Conservation (phyloP, 208 protist genomes). For the Trypanosoma brucei region DNA sequence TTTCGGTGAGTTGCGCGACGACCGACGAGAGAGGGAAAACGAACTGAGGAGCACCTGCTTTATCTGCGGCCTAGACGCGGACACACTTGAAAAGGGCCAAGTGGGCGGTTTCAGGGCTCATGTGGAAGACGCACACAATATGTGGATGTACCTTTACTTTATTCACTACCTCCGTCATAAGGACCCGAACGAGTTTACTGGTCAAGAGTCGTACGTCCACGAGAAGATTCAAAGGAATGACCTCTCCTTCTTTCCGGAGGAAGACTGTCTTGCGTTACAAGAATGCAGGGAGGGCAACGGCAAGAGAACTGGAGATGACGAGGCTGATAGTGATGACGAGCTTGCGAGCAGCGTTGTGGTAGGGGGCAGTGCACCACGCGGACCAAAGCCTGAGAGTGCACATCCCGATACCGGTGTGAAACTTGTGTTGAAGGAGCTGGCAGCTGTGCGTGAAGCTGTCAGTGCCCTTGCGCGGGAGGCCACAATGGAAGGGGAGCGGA, state of each 20-base stretch:
- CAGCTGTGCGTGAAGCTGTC: conserved; percentile 29
- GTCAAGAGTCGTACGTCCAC: conserved; percentile 81
- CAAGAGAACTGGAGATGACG: background rate
- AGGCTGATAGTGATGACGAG: background rate
- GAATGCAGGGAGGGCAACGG: conserved; percentile 5
- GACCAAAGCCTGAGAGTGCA: background rate
- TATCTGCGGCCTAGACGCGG: conserved; percentile 87
- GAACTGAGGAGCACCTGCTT: conserved; percentile 90
- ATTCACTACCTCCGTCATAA: conserved; percentile 82
- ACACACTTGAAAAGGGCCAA: conserved; percentile 68
- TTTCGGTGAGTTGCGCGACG: conserved; percentile 87
- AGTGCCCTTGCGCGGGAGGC: conserved; percentile 31
- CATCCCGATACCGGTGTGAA: background rate
- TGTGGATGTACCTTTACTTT: conserved; percentile 95
- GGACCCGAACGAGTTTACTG: conserved; percentile 71
- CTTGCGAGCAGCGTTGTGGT: background rate
- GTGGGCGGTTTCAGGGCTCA: conserved; percentile 80
- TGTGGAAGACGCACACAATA: conserved; percentile 89
- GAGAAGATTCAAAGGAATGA: conserved; percentile 41
- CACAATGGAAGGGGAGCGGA: conserved; percentile 23
- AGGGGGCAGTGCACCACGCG: background rate
- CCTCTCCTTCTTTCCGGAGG: conserved; percentile 79
- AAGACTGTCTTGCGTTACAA: conserved; percentile 45
- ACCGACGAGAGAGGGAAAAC: conserved; percentile 66
- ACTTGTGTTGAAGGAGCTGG: conserved; percentile 33